A percentile compares a stretch with the other conserved stretches of the same genome.
Conservation (phyloP, 148 eudicot genomes). For the Camellia japonica region DNA sequence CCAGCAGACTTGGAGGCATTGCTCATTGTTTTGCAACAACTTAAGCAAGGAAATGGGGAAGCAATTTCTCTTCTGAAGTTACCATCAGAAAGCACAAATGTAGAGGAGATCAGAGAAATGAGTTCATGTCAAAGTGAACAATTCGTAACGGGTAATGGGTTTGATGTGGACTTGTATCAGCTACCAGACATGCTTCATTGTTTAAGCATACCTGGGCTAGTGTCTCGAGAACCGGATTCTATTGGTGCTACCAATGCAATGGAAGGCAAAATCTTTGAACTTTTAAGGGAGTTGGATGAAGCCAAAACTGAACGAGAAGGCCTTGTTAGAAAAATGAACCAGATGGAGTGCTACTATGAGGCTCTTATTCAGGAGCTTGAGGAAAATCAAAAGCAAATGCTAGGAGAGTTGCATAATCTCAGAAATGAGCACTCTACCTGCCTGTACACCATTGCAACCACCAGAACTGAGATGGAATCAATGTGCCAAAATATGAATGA, state of each 20-base stretch:
- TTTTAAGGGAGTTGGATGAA: constrained; percentile 76
- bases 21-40: constrained; percentile 42
- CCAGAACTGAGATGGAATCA: constrained; percentile 72
- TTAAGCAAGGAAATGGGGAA: constrained; percentile 47
- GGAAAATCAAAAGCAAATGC: constrained; percentile 85
- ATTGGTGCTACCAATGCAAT: constrained; percentile 51
- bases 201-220: constrained; percentile 43
- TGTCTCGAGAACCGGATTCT: constrained; percentile 47
- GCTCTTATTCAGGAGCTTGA: constrained; percentile 94
- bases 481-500: constrained; percentile 68
- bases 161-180: constrained; percentile 75
- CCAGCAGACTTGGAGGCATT: constrained; percentile 65
- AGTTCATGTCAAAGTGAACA: constrained; percentile 30
- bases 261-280: constrained; percentile 66
- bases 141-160: constrained; percentile 39
- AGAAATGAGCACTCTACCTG: constrained; percentile 86
- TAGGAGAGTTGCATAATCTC: constrained; percentile 80
- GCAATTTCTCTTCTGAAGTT: constrained; percentile 26
- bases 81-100: constrained; percentile 24
- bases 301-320: constrained; percentile 67
- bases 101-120: constrained; percentile 23
- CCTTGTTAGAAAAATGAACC: constrained; percentile 74
- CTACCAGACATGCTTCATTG: constrained; percentile 69
- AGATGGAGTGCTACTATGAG: constrained; percentile 97
- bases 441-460: constrained; percentile 62